These are phyloP conservation scores for Epichloe sibirici DNA, from an alignment of 2,329 filamentous ascomycete genomes.

Conservation along the genomic window DNA sequence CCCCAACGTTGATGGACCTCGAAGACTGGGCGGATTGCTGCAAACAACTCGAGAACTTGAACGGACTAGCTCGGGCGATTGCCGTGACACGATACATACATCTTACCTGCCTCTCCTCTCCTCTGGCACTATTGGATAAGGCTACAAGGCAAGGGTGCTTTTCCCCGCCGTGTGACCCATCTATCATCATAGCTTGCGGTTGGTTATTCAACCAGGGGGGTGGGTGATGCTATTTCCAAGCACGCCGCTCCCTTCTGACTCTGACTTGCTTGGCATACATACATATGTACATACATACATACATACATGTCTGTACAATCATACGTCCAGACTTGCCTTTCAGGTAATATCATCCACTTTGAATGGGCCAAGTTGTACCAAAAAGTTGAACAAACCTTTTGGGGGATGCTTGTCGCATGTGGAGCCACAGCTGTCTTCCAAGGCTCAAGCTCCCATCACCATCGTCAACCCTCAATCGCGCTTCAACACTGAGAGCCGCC, in stretches of 20 bases:
- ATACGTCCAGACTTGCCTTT: background rate
- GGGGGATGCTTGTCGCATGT: background rate
- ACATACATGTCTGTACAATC: background rate
- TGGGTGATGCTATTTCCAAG: slow-evolving; percentile 2
- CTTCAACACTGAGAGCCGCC: background rate
- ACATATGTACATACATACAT: background rate
- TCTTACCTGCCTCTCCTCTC: background rate
- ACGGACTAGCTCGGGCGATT: background rate
- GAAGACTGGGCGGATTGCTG: background rate
- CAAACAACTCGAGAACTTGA: background rate
- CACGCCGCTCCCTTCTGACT: background rate
- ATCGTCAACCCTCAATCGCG: background rate
- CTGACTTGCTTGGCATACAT: background rate
- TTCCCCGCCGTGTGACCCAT: slow-evolving; percentile 3
- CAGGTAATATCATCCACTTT: slow-evolving; percentile 1
- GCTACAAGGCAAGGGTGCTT: slow-evolving; percentile 2
- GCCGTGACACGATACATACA: background rate
- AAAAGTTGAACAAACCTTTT: background rate
- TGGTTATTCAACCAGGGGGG: background rate
- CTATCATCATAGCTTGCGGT: background rate
- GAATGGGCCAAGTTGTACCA: background rate
- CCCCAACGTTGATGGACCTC: background rate
- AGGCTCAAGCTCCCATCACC: background rate
- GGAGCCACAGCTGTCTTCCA: slow-evolving; percentile 1
- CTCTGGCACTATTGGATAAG: slow-evolving; percentile 2